Percentiles rank a stretch among this genome's conserved stretches.
phyloP scores from a whole-genome alignment of 305 asterid genomes.

The Fraxinus xanthoxyloides region DNA sequence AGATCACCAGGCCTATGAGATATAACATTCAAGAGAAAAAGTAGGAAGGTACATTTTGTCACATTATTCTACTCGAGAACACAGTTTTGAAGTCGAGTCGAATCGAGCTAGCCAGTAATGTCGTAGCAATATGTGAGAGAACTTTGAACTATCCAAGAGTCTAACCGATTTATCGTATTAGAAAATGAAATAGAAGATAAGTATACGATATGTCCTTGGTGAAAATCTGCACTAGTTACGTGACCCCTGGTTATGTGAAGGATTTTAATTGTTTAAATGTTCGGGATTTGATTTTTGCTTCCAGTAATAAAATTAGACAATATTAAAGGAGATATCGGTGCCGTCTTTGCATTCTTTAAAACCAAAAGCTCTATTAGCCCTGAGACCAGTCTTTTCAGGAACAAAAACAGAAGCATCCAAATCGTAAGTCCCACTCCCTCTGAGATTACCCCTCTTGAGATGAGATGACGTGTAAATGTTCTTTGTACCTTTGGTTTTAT shows the following conservation, averaged over 20 bases:
- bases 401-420: background rate
- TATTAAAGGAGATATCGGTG: background rate
- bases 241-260: background rate
- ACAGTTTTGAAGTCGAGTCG: background rate
- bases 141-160: background rate
- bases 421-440: background rate
- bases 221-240: background rate
- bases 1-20: background rate
- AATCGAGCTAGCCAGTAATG: background rate
- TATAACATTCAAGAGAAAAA: background rate
- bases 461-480: background rate
- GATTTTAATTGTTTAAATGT: background rate
- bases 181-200: background rate
- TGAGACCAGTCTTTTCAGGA: background rate
- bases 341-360: background rate
- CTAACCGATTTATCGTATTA: background rate
- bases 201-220: background rate
- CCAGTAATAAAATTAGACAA: background rate
- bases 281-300: background rate
- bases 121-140: background rate
- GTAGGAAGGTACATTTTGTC: background rate
- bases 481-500: background rate
- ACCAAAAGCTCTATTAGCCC: background rate
- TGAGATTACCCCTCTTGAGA: background rate
- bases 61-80: background rate